Evolutionary conservation across 2,329 filamentous ascomycete species (phyloP), one percentile per base, ranked within the genome.

Genomic region (Xylariaceae sp.): DNA sequence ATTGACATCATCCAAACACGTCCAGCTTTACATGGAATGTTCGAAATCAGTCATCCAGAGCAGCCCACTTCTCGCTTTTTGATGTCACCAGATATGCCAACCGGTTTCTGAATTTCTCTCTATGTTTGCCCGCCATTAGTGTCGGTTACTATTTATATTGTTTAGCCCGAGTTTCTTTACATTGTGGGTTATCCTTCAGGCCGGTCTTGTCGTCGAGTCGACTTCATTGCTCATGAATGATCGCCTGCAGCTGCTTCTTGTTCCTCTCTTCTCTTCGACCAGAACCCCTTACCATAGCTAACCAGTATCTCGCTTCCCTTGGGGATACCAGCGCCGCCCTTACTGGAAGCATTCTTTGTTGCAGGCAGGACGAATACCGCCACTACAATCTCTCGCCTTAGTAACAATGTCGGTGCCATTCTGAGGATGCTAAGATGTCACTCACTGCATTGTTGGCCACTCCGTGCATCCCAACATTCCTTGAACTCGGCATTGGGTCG

Each of bases 281-380:
- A 88, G 64, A 88, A 88, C 0, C 86, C 86, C 70, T 85, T 88
- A 4, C 85, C 86, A 67, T 88, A 88, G 64, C 82, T 87, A 10
- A 88, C 82, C 55, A 87, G 68, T 56, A 88, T 82, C 76, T 88
- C 86, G 61, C 85, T 79, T 1, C 85, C 84, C 72, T 82, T 85
- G 53, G 69, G 77, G 34, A 87, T 79, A 0, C 78, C 73, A n/a
- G 52, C 44, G 15, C 61, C 68, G 59, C 53, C 69, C 70, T 67
- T 69, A 60, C 69, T 72, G 35, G 69, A 70, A 56, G 61, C 67
- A 41, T 70, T 73, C 73, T 73, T 78, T 6, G 77, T 74, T 5
- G 74, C 75, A 0, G 74, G 74, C 39, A 84, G 66, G 10, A 84
- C 83, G 74, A 80, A 86, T 17, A 66, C 61, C 15, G 58, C 63